Base-by-base conservation (phyloP, 2,329 filamentous ascomycete genomes). In the Erysiphe pulchra region DNA sequence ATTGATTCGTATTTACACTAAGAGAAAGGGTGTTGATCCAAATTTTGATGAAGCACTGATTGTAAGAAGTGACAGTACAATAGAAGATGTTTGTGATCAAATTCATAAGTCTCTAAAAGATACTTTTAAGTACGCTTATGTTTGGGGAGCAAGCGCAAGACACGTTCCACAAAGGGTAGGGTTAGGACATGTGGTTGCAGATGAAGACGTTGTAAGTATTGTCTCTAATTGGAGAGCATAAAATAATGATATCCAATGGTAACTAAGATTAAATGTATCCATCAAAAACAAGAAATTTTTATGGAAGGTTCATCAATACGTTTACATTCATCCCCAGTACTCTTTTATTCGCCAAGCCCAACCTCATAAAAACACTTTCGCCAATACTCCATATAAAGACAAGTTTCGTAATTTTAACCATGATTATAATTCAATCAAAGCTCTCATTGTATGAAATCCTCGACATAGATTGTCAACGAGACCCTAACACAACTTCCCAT, bases 71-170 rank as follows among this genome's bases (percentile, higher is more conserved):
- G 81, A 86, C 55, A 84, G 82, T 57, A 83, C 77, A 12, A 85
- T 98, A 57, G 90, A 95, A 64, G 87, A 98, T 61, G 90, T 98
- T 10, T 98, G 90, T 62, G 90, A 98, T 62, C 76, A 83, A 55
- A 81, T 98, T 53, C 90, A 98, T 64, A 71, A 90, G 50, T 90
- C 76, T 24, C 66, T 98, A 52, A 98, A 95, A 72, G 92, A 98
- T 51, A 93, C 85, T 4, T 98, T 95, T 71, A 98, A 95, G 68
- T 94, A 95, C 64, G 92, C 90, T 2, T 64, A 95, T 52, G 90
- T 98, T 0, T 98, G 92, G 92, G 90, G 90, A 4, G 86, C 86
- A 16, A 95, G 87, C 62, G 90, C 90, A 33, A 76, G 84, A 56
- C 92, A 98, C 66, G 70, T 95, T 33, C 90, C 92, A 33, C 90